Conservation (phyloP, 31 red algal genomes). For the Endocladia muricata region DNA sequence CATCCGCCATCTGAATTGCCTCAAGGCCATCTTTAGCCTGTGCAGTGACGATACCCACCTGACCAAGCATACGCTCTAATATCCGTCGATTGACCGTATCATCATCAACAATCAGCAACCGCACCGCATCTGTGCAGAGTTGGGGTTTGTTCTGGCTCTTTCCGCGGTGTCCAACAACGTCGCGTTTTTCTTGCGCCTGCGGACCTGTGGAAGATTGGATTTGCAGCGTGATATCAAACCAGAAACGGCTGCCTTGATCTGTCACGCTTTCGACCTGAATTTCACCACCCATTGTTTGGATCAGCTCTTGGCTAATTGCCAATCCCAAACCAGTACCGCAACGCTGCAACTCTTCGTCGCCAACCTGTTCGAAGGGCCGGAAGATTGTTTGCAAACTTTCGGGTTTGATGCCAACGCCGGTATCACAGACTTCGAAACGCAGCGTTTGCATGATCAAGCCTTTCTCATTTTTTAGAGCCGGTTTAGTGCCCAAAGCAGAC, state of each 20-base stretch:
- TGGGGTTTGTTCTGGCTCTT: too few relatives aligned
- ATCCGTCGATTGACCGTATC: too few relatives aligned
- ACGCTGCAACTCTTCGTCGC: background rate
- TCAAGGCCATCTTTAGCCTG: too few relatives aligned
- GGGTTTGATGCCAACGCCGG: slow-evolving; percentile 2
- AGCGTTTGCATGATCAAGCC: too few relatives aligned
- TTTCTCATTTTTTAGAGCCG: background rate
- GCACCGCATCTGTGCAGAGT: too few relatives aligned
- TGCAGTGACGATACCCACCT: too few relatives aligned
- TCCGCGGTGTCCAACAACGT: too few relatives aligned
- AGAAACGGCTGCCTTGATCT: background rate
- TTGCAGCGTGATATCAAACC: background rate
- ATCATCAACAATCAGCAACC: too few relatives aligned
- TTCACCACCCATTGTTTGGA: background rate
- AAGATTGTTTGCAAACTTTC: background rate
- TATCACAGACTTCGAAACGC: background rate
- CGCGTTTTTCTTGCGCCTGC: too few relatives aligned
- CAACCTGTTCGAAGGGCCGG: background rate
- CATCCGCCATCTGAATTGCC: too few relatives aligned
- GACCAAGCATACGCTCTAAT: too few relatives aligned
- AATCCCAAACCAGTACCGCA: slow-evolving; percentile 10
- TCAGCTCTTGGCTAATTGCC: background rate
- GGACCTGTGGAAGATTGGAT: too few relatives aligned
- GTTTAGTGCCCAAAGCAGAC: background rate
- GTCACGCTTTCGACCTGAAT: slow-evolving; percentile 6